Evolutionary conservation across 2,329 filamentous ascomycete genomes (phyloP), one percentile per base, ranked within the genome.

Genomic region (Xylaria sp.): DNA sequence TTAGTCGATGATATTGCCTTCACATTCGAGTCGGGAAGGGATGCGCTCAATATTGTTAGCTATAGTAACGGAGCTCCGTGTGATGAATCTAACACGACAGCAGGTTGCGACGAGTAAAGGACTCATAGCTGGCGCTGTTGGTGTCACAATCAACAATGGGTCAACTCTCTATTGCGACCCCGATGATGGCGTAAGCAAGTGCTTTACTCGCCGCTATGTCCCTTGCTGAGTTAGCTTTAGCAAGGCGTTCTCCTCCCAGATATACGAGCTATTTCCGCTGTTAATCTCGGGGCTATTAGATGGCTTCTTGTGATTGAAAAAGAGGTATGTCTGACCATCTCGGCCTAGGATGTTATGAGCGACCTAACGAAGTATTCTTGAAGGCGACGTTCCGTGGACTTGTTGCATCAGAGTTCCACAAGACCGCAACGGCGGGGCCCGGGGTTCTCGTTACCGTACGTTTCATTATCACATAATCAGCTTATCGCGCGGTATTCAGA

Each of bases 271-370:
- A 82, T 90, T 13, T 79, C 83, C 0, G 76, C 76, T 2, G 73
- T 92, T 1, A 79, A 88, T 47, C 78, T 90, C n/a, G 77, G 78
- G 0, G 68, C 75, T 0, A 79, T 86, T 1, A 81, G 82, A 63
- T 94, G 91, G 91, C 81, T 94, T 51, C 80, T 95, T 0, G 86
- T 95, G 0, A 86, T 95, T 60, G 93, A 96, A 76, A 95, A 96
- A 80, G 93, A 96, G 83, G 91, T 89, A 72, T 78, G 2, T 10
- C 6, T n/a, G 10, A 10, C 6, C 9, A 44, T 1, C 2, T 25
- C 3, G 16, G 0, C 6, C n/a, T 13, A 1, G 25, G 27, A 32
- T 35, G 2, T 6, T 61, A 35, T n/a, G 13, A 4, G 44, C n/a
- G 32, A 18, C 23, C 57, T 51, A 13, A 64, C 61, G 63, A 12